Base-by-base conservation (phyloP, 2,329 filamentous ascomycete genomes). In the Paracamarosporium sp. region DNA sequence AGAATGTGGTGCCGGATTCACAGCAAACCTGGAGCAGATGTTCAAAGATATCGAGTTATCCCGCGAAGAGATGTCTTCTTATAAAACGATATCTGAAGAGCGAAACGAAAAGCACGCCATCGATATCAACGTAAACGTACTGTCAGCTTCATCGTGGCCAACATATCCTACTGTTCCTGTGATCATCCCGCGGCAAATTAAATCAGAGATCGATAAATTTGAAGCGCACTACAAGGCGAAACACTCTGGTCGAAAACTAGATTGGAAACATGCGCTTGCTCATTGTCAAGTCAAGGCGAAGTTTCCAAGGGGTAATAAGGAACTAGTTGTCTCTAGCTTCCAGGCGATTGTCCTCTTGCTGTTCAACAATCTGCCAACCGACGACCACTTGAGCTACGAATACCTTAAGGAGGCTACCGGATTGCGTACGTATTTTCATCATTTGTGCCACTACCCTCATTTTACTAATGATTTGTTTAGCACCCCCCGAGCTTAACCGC, bases 1-100 rank as follows among this genome's bases (percentile, higher is more conserved):
- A 79, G 95, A 99, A 80, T 99, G 95, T 72, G 95, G 95, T 36
- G 90, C 91, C 13, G 91, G 87, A 66, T 98, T 99, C 74, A 99
- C 95, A 0, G 93, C 97, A 73, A 99, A 99, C 70, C 83, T 99
- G 0, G 96, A 99, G 78, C 92, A 94, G 61, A 99, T 99, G 95
- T 99, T 99, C 82, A 97, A 96, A 76, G 95, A 99, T 71, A 92
- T 98, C 76, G 93, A 97, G 72, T 84, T 97, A 20, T 91, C 91
- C 12, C 90, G 90, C 59, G 95, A 98, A 68, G 94, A 98, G 73
- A 96, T 98, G 90, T 79, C 85, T n/a, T 87, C 90, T 0, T 99
- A 96, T 80, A 95, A 90, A 75, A 80, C 84, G 77, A 76, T 93
- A 77, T 79, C 85, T 45, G 83, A 86, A 60, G 83, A 85, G 78